Evolutionary conservation across 192 early-diverging fungal species (phyloP), one percentile per base, ranked within the genome.

Genomic region (Phycomyces nitens): DNA sequence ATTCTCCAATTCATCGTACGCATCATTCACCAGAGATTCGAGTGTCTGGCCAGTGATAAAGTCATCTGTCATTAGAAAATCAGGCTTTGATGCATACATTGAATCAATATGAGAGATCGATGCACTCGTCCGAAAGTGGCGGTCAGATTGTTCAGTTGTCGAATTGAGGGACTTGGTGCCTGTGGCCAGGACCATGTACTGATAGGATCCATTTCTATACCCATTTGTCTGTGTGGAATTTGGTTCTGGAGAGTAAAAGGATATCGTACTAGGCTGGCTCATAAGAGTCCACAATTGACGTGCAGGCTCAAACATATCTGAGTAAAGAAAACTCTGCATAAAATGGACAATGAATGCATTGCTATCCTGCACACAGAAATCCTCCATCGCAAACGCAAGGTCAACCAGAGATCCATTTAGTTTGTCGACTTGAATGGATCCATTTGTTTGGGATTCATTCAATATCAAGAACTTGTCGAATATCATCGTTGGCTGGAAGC

Each of bases 401-500:
- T 53, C 56, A 5, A 42, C 47, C 7, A 71, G 22, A 15, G 39
- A 12, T 11, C 58, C 23, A 11, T 47, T 47, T 34, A 7, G 3
- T 7, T 7, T 34, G 29, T 34, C 29, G 7, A 34, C 7, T 7
- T 34, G 29, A 38, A 62, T 29, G 15, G 15, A 56, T 14, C 14
- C 44, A 6, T 50, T 57, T 27, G 20, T 5, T n/a, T 21, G 18
- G 4, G 53, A 56, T 6, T 27, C 42, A 14, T 47, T 26, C 15
- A 21, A 40, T 2, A 63, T 18, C 7, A 74, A 55, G 44, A 57
- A 70, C 44, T 75, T 75, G 18, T 75, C 73, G 58, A 75, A 75
- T 9, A 75, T 69, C 64, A 75, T 69, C 21, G 68, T 70, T 3
- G 68, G 73, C 42, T 66, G 67, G 47, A 75, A 75, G 0, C 73